Evolutionary conservation across 2,329 filamentous ascomycete species (phyloP), one percentile per base, ranked within the genome.

Genomic region (Phaeosphaeriaceae sp.): DNA sequence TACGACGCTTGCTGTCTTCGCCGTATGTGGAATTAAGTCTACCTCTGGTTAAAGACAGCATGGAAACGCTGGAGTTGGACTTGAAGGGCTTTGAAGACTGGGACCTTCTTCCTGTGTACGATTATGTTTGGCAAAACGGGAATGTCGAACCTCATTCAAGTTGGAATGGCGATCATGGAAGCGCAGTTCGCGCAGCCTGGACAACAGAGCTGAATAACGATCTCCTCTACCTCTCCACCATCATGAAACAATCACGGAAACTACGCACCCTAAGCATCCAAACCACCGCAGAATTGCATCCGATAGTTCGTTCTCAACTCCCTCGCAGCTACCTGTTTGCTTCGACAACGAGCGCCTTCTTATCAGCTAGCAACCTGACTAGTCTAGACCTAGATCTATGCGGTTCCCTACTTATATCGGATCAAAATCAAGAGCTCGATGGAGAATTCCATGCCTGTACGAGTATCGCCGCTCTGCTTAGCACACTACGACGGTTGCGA

Each of bases 391-490:
- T 60, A 36, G 54, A 65, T 50, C 51, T 57, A 45, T 54, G 46
- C 47, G 53, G 48, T 48, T 57, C 56, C 45, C 46, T 7, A 49
- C 40, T 56, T 48, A 53, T 60, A 61, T 53, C 57, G 44, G 31
- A 56, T 54, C 50, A 57, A 56, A 57, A 49, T 44, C 53, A 61
- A 58, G 61, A 68, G 42, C 48, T 60, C 24, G 24, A 47, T 51
- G 54, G 65, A 60, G 56, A 19, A 56, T 44, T 51, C 45, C 62
- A 68, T 58, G 15, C 62, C 69, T 84, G 9, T 81, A 83, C 57
- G 75, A 82, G 51, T 83, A 83, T 57, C 79, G 80, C 55, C 72
- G 65, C 24, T 75, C 79, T 27, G 81, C 80, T 13, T 62, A 66
- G 4, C 58, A 65, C n/a, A 79, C 82, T 19, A 77, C 75, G 3